phyloP scores from a whole-genome alignment of 169 alveolate species.

The Plasmodium gaboni region DNA sequence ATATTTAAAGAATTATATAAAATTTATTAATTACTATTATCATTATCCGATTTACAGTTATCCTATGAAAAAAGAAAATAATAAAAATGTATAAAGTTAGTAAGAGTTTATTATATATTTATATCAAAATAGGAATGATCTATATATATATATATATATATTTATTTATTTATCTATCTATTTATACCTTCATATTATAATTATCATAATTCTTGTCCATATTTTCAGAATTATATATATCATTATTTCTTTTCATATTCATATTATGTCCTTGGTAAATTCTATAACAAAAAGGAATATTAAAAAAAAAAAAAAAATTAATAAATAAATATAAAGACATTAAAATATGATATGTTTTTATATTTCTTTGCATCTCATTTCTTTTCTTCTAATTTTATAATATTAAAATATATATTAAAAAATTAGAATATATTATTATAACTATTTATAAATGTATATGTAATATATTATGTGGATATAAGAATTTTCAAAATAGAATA shows the following conservation, averaged over 20 bases:
- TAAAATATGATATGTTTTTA: neutral
- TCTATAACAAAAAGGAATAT: constrained; percentile 9
- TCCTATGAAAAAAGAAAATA: constrained; percentile 30
- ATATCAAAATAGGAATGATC: neutral
- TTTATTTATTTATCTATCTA: neutral
- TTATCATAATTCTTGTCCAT: constrained; percentile 70
- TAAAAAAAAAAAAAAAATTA: constrained; percentile 11
- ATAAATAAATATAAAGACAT: constrained; percentile 1
- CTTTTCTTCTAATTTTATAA: neutral
- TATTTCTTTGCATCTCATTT: neutral
- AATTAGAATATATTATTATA: too few species aligned
- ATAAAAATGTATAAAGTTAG: neutral
- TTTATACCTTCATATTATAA: constrained; percentile 59
- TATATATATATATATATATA: neutral
- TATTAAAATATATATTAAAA: neutral
- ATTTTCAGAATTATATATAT: constrained; percentile 33
- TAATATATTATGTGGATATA: too few species aligned
- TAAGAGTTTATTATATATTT: neutral
- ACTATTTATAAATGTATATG: too few species aligned
- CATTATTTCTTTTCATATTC: constrained; percentile 71
- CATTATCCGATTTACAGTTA: constrained; percentile 68
- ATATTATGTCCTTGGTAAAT: constrained; percentile 67
- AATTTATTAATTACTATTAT: constrained; percentile 37
- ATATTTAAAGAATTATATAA: neutral
- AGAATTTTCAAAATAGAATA: too few species aligned